Evolutionary conservation across 768 basidiomycete genomes (phyloP).

Genomic region (Tulasnella calospora): DNA sequence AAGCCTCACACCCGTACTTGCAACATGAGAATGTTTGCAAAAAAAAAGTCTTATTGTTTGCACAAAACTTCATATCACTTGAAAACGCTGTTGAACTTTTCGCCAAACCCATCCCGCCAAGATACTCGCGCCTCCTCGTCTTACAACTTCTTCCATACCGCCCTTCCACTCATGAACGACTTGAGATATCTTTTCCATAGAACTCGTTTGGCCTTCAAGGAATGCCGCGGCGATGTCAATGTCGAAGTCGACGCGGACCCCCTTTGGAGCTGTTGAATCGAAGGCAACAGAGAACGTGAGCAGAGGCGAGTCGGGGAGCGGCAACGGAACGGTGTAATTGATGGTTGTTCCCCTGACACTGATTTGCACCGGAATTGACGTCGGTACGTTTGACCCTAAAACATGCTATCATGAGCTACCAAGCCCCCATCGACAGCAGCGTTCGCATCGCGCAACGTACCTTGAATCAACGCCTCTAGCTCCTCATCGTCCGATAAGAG

Average conservation of each 20-base stretch:
- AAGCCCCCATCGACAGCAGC: not conserved
- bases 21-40: constrained; percentile 11
- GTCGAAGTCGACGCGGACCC: constrained; percentile 56
- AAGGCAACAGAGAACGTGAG: constrained; percentile 59
- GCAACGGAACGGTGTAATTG: constrained; percentile 52
- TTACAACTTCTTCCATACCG: constrained; percentile 61
- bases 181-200: constrained; percentile 32
- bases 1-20: not conserved
- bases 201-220: constrained; percentile 26
- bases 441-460: constrained; percentile 37
- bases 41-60: not conserved
- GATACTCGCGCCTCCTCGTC: constrained; percentile 66
- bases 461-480: constrained; percentile 59
- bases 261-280: constrained; percentile 52
- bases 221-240: constrained; percentile 49
- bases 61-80: not conserved
- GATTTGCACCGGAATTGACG: constrained; percentile 65
- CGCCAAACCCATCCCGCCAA: constrained; percentile 62
- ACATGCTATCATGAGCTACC: not conserved
- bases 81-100: not conserved
- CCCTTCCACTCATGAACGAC: constrained; percentile 41
- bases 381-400: constrained; percentile 51
- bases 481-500: constrained; percentile 35
- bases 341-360: constrained; percentile 33
- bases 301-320: constrained; percentile 59